Conservation (phyloP, 2,329 filamentous ascomycete species). For the Beauveria sp. region DNA sequence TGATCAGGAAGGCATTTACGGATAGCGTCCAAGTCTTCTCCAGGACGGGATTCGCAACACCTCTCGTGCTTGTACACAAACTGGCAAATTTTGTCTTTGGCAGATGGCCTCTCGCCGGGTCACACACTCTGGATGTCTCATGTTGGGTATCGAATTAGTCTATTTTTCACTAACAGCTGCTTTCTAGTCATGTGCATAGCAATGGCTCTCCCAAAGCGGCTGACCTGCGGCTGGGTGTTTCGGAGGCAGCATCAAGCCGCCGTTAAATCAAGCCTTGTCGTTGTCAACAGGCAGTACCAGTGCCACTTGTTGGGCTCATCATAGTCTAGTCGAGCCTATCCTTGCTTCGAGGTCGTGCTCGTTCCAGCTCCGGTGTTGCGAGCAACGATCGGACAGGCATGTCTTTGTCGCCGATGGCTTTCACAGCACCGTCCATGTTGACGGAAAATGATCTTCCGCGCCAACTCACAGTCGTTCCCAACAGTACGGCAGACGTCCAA, state of each 20-base stretch:
- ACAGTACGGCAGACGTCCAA: slow-evolving; percentile 82
- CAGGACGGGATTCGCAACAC: not conserved
- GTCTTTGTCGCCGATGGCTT: slow-evolving; percentile 27
- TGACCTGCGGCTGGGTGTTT: not conserved
- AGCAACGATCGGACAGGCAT: not conserved
- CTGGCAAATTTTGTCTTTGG: too few species aligned
- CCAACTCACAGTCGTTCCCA: slow-evolving; percentile 86
- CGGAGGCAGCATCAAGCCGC: not conserved
- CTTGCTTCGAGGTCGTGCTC: slow-evolving; percentile 18
- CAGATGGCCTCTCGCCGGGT: not conserved
- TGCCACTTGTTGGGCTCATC: not conserved
- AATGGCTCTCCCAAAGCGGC: not conserved
- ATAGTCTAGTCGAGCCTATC: slow-evolving; percentile 19
- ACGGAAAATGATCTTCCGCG: slow-evolving; percentile 76
- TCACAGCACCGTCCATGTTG: slow-evolving; percentile 74
- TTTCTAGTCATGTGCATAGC: not conserved
- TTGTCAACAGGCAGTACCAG: not conserved
- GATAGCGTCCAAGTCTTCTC: not conserved
- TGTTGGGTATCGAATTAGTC: not conserved
- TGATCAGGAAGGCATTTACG: not conserved
- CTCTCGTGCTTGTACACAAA: too few species aligned
- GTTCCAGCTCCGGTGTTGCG: slow-evolving; percentile 17
- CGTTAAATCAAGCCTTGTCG: not conserved
- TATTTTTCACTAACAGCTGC: slow-evolving; percentile 1
- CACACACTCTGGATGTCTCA: not conserved